Base-by-base conservation (phyloP, 306 rosid genomes). In the Vigna unguiculata region DNA sequence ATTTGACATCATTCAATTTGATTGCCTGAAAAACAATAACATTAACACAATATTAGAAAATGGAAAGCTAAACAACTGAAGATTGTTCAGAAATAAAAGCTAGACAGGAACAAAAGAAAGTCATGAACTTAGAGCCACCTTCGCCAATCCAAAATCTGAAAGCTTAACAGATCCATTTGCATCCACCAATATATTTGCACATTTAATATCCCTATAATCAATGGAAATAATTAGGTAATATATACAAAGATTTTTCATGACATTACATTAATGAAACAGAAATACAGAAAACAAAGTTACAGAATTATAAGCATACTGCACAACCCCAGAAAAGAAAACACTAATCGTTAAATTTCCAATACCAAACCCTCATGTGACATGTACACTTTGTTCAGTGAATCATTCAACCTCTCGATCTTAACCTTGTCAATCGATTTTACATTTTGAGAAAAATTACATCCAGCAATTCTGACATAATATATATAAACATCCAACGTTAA, bases 111-210 rank as follows among this genome's bases (percentile, higher is more conserved):
- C 5, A 62, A 30, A 75, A 40, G 40, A 46, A 67, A 57, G 19
- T 22, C 76, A 64, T 68, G 43, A 51, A 51, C 36, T 19, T 5
- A 60, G 25, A 54, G 77, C 38, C 67, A 94, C 98, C 95, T 94
- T 94, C n/a, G 97, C 98, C 88, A 94, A 83, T 63, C 98, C 98
- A 85, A 94, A 94, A 88, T 94, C 98, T 32, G 97, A 94, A 65
- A 94, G 97, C 92, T 92, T 94, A 80, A 94, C 97, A 66, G 92
- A 92, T 68, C 98, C 98, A 84, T 28, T 87, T 25, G 89, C 91
- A 85, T 88, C 88, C 83, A 94, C 98, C 92, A 94, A 82, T 77
- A 94, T 88, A 77, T 94, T 94, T 59, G 97, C 96, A 81, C 98
- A 90, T 88, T 94, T 92, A 38, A 94, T 83, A 85, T 94, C 98